phyloP scores from a whole-genome alignment of 805 yeast species.

The Candida cerambycidarum region DNA sequence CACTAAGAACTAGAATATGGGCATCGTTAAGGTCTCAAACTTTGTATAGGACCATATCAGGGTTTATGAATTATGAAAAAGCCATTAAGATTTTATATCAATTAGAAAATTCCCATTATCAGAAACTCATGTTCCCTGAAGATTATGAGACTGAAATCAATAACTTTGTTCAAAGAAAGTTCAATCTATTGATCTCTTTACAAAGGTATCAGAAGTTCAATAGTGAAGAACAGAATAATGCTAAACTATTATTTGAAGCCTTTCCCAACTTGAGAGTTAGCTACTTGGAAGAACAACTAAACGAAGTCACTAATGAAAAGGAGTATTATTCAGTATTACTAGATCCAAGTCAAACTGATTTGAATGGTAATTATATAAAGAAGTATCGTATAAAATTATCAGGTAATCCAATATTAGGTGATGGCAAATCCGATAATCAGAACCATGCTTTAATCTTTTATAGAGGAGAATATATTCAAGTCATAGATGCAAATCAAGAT shows the following conservation, averaged over 20 bases:
- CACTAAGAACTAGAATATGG: constrained; percentile 80
- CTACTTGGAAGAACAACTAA: constrained; percentile 49
- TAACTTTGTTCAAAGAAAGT: constrained; percentile 69
- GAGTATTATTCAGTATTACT: constrained; percentile 62
- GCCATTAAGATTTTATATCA: constrained; percentile 71
- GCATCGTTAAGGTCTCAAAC: constrained; percentile 84
- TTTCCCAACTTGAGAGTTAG: constrained; percentile 68
- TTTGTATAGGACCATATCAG: constrained; percentile 76
- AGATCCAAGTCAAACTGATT: constrained; percentile 13
- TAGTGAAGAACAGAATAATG: constrained; percentile 64
- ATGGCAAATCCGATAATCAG: constrained; percentile 95
- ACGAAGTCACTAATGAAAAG: constrained; percentile 41
- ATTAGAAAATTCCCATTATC: constrained; percentile 45
- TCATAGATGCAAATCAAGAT: constrained; percentile 95
- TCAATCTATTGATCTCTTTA: constrained; percentile 81
- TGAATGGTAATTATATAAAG: constrained; percentile 33
- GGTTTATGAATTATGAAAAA: constrained; percentile 73
- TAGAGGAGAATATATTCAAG: constrained; percentile 93
- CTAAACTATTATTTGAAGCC: constrained; percentile 63
- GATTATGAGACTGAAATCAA: constrained; percentile 22
- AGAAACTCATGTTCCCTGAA: constrained; percentile 10
- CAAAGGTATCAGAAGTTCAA: constrained; percentile 73
- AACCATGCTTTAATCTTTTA: constrained; percentile 82
- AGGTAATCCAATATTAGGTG: constrained; percentile 94
- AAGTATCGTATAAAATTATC: constrained; percentile 65